Base-by-base conservation (phyloP, 768 basidiomycete species). In the Phylloporus arenicola region DNA sequence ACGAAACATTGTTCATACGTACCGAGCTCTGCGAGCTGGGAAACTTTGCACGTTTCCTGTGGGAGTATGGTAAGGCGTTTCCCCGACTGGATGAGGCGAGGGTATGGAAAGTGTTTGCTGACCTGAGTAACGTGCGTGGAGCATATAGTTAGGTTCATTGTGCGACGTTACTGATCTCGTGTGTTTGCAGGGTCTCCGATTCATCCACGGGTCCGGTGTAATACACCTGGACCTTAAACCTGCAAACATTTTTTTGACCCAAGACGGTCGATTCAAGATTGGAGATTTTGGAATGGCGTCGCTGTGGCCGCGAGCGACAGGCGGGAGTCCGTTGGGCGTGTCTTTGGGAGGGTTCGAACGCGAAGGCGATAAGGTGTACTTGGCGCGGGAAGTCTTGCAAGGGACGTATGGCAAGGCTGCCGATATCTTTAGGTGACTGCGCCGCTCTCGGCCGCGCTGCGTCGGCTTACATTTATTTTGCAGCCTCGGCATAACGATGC, bases 211-310 rank as follows among this genome's bases (percentile, higher is more conserved):
- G 58, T 80, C 84, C 39, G 85, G 86, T 48, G 83, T 96, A 51
- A 86, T 98, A 44, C 96, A 99, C 71, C 79, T 99, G 48, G 96
- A 99, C 71, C 71, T 99, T 56, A 99, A 99, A 72, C 96, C 96
- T 12, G 92, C 92, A 38, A 99, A 99, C 66, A 85, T 99, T 45
- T 92, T 99, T 64, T 77, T 99, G 59, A 92, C 90, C 10, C 75
- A 75, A 8, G 79, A 84, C 38, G 96, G 96, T 2, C 80, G 86
- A 40, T 86, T 99, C 72, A 92, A 92, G 73, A 92, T 99, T 65
- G 95, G 95, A 8, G 96, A 99, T 68, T 97, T 98, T 72, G 96
- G 96, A 9, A 92, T 99, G 84, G 94, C 95, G n/a, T 90, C 91
- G 6, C 60, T 92, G 46, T 94, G 91, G 88, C 92, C 92, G 1